These are phyloP conservation scores for Trichoderma simmonsii DNA, from an alignment of 2,329 filamentous ascomycete genomes.

Conservation along the genomic window DNA sequence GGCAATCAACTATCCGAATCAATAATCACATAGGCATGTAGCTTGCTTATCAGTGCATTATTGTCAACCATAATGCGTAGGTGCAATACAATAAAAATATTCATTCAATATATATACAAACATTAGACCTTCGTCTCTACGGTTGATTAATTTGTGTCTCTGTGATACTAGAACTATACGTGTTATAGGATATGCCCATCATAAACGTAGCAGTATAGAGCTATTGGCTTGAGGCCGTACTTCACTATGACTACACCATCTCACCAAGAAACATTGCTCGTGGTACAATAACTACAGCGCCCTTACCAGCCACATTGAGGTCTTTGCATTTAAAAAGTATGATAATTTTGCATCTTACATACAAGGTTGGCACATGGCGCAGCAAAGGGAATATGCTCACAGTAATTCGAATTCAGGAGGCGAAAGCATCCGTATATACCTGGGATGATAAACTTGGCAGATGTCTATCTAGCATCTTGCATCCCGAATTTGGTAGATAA, in stretches of 20 bases:
- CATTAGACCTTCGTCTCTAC: neutral
- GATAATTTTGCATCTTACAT: neutral
- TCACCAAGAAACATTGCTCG: neutral
- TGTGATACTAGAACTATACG: no score
- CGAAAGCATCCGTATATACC: neutral
- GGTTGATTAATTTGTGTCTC: no score
- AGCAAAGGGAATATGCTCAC: neutral
- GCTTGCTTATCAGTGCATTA: no score
- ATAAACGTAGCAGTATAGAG: neutral
- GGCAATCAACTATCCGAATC: accelerated
- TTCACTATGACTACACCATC: no score
- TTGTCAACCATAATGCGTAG: accelerated
- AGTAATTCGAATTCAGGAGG: neutral
- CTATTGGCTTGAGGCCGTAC: neutral
- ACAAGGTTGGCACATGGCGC: neutral
- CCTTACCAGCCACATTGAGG: neutral
- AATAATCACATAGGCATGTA: accelerated
- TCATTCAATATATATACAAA: neutral
- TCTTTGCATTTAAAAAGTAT: neutral
- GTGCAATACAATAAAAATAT: no score
- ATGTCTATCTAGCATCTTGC: neutral
- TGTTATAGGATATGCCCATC: no score
- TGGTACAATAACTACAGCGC: neutral
- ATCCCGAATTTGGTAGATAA: neutral
- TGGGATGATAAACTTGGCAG: neutral